Evolutionary conservation across 306 rosid species (phyloP), one percentile per base, ranked within the genome.

Genomic region (Castanospermum australe): DNA sequence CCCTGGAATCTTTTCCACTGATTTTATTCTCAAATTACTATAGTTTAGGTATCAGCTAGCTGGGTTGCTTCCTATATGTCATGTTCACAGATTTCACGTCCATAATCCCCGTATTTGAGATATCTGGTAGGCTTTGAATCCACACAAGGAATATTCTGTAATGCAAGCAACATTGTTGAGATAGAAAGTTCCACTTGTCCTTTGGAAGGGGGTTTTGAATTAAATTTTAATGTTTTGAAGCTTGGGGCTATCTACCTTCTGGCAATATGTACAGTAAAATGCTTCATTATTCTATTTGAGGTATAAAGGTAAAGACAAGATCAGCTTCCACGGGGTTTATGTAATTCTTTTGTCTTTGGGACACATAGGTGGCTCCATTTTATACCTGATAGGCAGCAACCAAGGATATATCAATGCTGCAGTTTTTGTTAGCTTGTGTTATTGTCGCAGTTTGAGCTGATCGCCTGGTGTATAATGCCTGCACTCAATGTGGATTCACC

Each of bases 61-160:
- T 11, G 32, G 42, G 35, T 63, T 70, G 67, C 68, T 55, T 35
- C 55, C 76, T 59, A 48, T 33, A 15, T 64, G 36, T 44, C 52
- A 28, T 38, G 65, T 75, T 74, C 74, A 67, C n/a, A 22, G 21
- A 60, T 51, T 73, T 75, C 22, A 68, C 70, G 38, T 84, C 41
- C 54, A 38, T 32, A 48, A 22, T 73, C 38, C 35, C 17, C 75
- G 56, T 47, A 55, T 25, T 56, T 28, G 56, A 38, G 62, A 76
- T 55, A 17, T 56, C 48, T 25, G 33, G 64, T 64, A 18, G 73
- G 42, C 72, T 57, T 73, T 66, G 73, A 61, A 50, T 67, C 20
- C 39, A 66, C 57, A 21, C 17, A 13, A 59, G 30, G 59, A 51
- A 51, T 55, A 51, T 44, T 13, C 79, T 73, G 66, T 12, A 72